Evolutionary conservation across 306 rosid genomes (phyloP).

Genomic region (Malus orientalis): DNA sequence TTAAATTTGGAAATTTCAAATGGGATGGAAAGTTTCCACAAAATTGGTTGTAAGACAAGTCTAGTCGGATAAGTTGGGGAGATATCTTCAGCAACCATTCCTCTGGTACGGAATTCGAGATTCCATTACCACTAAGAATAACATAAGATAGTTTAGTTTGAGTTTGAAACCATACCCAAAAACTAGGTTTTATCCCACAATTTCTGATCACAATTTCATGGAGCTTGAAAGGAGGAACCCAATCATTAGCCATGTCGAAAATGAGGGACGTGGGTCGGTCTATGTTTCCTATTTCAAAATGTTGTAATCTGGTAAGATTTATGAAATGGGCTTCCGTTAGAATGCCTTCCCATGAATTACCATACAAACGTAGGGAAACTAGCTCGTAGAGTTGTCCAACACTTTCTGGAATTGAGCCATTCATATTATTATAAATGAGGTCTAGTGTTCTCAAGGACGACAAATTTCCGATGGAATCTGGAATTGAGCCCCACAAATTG

Average conservation of each 20-base stretch:
- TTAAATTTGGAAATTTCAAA: not conserved
- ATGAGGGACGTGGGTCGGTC: not conserved
- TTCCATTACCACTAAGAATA: not conserved
- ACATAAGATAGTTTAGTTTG: not conserved
- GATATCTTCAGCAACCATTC: not conserved
- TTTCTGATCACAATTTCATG: accelerated
- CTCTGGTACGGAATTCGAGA: not conserved
- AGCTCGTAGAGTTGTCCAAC: not conserved
- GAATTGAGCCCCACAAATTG: not conserved
- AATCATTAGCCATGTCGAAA: not conserved
- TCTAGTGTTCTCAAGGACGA: too few species aligned
- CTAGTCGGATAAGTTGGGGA: accelerated
- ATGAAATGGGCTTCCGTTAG: constrained; percentile 24
- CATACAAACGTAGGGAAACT: accelerated
- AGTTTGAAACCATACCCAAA: not conserved
- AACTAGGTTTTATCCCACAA: not conserved
- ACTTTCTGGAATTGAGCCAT: not conserved
- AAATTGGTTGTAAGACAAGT: not conserved
- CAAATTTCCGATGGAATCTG: too few species aligned
- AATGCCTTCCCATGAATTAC: not conserved
- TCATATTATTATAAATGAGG: too few species aligned
- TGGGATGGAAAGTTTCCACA: not conserved
- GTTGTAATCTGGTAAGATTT: not conserved
- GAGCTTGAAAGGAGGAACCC: not conserved
- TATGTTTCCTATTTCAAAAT: too few species aligned